phyloP scores from a whole-genome alignment of 495 filamentous ascomycete species.

The Talaromyces liani region DNA sequence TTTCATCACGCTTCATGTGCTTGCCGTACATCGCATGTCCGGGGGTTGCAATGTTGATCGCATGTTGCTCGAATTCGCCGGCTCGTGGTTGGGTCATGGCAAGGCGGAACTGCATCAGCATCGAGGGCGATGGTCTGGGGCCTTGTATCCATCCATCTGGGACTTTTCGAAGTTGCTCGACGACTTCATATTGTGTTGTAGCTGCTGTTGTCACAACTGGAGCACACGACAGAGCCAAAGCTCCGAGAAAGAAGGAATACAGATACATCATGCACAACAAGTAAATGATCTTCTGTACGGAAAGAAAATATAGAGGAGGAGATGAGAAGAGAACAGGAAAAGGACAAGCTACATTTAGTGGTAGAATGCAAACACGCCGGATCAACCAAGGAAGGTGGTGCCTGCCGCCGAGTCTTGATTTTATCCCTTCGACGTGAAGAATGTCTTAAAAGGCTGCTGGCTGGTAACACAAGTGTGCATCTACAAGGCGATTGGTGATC shows the following conservation, averaged over 20 bases:
- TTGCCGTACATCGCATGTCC: slow-evolving; percentile 52
- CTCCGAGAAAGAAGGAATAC: slow-evolving; percentile 2
- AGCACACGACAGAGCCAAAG: neutral
- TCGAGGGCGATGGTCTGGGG: slow-evolving; percentile 23
- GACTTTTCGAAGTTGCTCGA: slow-evolving; percentile 35
- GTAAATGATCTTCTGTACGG: neutral
- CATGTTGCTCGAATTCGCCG: slow-evolving; percentile 48
- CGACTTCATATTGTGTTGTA: slow-evolving; percentile 21
- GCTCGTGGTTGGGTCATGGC: slow-evolving; percentile 45
- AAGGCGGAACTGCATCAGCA: slow-evolving; percentile 43
- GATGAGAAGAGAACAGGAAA: neutral
- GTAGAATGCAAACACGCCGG: neutral
- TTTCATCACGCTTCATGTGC: slow-evolving; percentile 53
- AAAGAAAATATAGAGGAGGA: neutral
- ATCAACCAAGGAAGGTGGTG: neutral
- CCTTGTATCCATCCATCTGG: slow-evolving; percentile 43
- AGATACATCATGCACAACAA: neutral
- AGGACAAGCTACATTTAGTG: neutral
- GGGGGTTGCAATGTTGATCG: slow-evolving; percentile 58
- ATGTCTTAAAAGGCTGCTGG: neutral
- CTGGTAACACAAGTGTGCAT: neutral
- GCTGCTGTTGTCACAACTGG: neutral
- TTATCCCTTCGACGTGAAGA: neutral
- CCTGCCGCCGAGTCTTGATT: neutral
- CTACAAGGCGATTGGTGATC: neutral